Conservation (phyloP, 306 rosid species). For the Medicago truncatula region DNA sequence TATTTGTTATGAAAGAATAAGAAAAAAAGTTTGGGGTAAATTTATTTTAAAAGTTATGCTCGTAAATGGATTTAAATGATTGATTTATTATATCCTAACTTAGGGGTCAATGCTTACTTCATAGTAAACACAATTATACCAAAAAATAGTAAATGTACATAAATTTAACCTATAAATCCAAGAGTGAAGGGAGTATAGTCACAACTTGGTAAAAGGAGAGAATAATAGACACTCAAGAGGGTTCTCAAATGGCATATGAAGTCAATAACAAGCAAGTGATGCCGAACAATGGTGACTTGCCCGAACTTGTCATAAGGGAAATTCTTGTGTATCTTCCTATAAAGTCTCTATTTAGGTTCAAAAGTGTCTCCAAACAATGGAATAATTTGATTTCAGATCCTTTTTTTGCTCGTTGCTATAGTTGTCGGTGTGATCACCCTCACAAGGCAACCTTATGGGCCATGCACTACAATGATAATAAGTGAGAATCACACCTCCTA, state of each 20-base stretch:
- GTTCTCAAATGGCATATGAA: neutral
- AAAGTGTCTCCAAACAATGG: slow-evolving; percentile 13
- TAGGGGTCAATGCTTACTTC: neutral
- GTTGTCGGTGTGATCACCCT: neutral
- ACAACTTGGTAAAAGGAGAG: neutral
- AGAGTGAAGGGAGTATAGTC: neutral
- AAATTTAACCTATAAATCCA: too few relatives aligned
- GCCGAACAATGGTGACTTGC: neutral
- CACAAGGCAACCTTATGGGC: neutral
- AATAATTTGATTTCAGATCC: neutral
- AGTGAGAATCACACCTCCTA: neutral
- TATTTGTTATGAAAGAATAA: neutral
- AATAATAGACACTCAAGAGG: neutral
- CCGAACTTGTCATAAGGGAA: neutral
- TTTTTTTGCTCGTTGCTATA: slow-evolving; percentile 1
- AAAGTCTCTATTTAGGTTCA: neutral
- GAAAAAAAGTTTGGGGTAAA: too few relatives aligned
- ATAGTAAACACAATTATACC: neutral
- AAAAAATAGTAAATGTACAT: neutral
- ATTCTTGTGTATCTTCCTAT: neutral
- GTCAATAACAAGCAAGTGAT: neutral
- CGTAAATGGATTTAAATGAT: neutral
- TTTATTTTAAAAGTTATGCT: neutral
- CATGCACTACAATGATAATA: neutral
- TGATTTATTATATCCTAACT: neutral